These are phyloP conservation scores for Zygnema cylindricum DNA, from an alignment of 139 green algal genomes.

Conservation along the genomic window DNA sequence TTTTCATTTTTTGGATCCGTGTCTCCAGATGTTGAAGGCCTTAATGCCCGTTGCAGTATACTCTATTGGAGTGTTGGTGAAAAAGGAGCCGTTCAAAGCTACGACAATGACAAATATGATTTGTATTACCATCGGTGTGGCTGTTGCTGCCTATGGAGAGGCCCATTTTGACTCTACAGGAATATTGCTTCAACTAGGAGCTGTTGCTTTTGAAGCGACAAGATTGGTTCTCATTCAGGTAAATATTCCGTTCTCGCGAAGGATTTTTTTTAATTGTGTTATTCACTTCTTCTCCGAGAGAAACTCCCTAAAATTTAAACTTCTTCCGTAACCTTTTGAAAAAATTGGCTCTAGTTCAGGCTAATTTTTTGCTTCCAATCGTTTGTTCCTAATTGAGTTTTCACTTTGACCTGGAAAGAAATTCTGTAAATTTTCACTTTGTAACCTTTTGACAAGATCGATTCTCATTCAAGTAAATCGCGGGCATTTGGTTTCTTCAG, in stretches of 20 bases:
- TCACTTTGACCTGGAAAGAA: no score
- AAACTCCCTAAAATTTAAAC: not conserved
- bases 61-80: slow-evolving; percentile 72
- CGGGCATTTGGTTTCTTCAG: no score
- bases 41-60: slow-evolving; percentile 88
- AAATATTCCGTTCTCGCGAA: not conserved
- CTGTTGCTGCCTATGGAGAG: slow-evolving; percentile 70
- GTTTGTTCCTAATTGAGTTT: no score
- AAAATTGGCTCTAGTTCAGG: not conserved
- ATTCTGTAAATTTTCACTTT: no score
- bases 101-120: slow-evolving; percentile 81
- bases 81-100: slow-evolving; percentile 75
- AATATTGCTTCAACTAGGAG: slow-evolving; percentile 86
- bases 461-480: no score
- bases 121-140: slow-evolving; percentile 87
- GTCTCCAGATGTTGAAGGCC: slow-evolving; percentile 91
- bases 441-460: no score
- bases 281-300: not conserved
- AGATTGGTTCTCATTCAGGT: slow-evolving; percentile 64
- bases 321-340: not conserved
- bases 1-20: not conserved
- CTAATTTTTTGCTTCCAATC: no score
- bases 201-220: slow-evolving; percentile 81
- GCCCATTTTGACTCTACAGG: slow-evolving; percentile 87
- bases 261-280: not conserved